phyloP scores from a whole-genome alignment of 1,139 yeast species.

The Petasospora fabianii region DNA sequence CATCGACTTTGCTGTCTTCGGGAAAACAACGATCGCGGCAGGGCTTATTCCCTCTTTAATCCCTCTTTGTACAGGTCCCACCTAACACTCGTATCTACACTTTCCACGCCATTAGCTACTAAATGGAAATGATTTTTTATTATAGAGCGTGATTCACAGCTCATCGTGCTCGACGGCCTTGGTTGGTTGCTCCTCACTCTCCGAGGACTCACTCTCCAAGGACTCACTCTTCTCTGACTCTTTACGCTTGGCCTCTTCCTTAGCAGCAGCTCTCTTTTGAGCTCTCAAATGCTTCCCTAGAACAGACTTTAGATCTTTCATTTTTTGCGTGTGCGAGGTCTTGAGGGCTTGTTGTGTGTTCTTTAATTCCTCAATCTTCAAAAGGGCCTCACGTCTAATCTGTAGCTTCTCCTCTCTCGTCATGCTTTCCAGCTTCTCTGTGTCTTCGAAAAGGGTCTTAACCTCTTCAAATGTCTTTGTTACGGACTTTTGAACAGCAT shows the following conservation, averaged over 20 bases:
- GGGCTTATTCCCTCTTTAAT: no score
- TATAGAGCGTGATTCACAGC: constrained; percentile 6
- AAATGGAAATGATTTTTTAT: no score
- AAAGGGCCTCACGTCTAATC: constrained; percentile 34
- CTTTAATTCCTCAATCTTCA: constrained; percentile 36
- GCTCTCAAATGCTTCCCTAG: constrained; percentile 34
- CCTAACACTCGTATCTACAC: no score
- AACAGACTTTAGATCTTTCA: constrained; percentile 36
- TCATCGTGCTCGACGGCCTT: constrained; percentile 10
- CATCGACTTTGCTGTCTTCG: no score
- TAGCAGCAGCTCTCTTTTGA: constrained; percentile 37
- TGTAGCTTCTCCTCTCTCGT: constrained; percentile 37
- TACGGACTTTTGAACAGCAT: constrained; percentile 34
- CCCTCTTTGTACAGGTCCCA: no score
- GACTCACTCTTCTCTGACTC: no score
- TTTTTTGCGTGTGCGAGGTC: constrained; percentile 40
- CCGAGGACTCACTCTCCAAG: no score
- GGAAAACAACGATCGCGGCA: no score
- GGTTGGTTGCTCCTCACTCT: not conserved
- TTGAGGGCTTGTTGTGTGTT: constrained; percentile 36
- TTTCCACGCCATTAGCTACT: no score
- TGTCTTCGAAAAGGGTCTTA: constrained; percentile 33
- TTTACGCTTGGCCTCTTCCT: constrained; percentile 16
- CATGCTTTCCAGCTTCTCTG: constrained; percentile 26
- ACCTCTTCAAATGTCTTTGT: constrained; percentile 38